Conservation (phyloP, 768 basidiomycete genomes). For the Trametes cinnabarina region DNA sequence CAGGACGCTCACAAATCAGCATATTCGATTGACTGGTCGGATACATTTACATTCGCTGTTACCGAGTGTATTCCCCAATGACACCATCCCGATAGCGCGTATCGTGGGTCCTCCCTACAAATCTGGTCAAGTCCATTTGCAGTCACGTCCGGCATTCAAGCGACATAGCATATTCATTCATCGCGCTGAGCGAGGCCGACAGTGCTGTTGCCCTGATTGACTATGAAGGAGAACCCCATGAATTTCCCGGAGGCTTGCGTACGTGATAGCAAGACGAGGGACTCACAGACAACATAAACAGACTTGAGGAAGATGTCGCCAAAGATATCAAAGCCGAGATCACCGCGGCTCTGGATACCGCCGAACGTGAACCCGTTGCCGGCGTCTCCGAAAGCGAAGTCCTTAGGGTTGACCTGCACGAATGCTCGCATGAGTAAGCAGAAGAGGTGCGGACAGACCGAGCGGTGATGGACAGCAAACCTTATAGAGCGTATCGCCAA, state of each 20-base stretch:
- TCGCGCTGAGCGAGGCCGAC: constrained; percentile 31
- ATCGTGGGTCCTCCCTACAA: too few species aligned
- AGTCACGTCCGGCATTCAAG: too few species aligned
- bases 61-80: too few species aligned
- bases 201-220: constrained; percentile 28
- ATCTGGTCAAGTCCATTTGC: too few species aligned
- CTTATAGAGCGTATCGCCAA: constrained; percentile 34
- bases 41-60: too few species aligned
- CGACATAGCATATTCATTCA: not conserved
- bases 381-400: constrained; percentile 28
- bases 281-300: constrained; percentile 35
- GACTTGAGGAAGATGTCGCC: constrained; percentile 35
- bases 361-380: constrained; percentile 29
- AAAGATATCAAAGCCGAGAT: constrained; percentile 32
- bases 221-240: constrained; percentile 9
- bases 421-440: not conserved
- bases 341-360: constrained; percentile 34
- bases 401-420: constrained; percentile 20
- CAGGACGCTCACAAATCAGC: not conserved
- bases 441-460: too few species aligned
- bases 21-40: too few species aligned
- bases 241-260: too few species aligned
- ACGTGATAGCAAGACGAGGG: too few species aligned
- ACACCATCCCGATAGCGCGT: too few species aligned
- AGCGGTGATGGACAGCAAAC: constrained; percentile 7